Conservation (phyloP, 345 rosid genomes). For the Excoecaria cochinchinensis region DNA sequence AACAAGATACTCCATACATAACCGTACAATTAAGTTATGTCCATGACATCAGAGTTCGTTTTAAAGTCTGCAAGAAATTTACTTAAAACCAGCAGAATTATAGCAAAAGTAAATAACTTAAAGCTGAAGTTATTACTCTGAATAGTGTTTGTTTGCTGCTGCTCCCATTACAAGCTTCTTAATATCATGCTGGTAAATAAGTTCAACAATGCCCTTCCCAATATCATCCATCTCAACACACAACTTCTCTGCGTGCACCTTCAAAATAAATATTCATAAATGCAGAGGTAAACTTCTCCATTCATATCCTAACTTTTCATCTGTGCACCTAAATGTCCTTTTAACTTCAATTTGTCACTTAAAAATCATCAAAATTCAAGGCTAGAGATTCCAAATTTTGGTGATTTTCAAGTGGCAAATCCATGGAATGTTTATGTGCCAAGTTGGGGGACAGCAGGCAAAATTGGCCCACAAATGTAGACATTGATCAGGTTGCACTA, state of each 20-base stretch:
- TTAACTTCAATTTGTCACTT: too few relatives aligned
- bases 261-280: slow-evolving; percentile 13
- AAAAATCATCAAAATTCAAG: too few relatives aligned
- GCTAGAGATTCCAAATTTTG: too few relatives aligned
- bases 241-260: slow-evolving; percentile 48
- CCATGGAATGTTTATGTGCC: too few relatives aligned
- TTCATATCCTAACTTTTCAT: too few relatives aligned
- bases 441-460: too few relatives aligned
- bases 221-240: slow-evolving; percentile 47
- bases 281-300: too few relatives aligned
- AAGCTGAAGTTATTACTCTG: slow-evolving; percentile 36
- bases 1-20: background rate
- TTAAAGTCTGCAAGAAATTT: background rate
- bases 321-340: too few relatives aligned
- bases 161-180: slow-evolving; percentile 79
- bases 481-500: background rate
- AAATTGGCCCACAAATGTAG: too few relatives aligned
- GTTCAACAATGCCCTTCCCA: slow-evolving; percentile 68
- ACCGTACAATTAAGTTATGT: background rate
- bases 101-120: background rate
- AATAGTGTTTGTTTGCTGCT: slow-evolving; percentile 55
- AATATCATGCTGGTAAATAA: slow-evolving; percentile 45
- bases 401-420: too few relatives aligned
- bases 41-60: too few relatives aligned
- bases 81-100: background rate